A percentile compares a stretch with the other conserved stretches of the same genome.
Evolutionary conservation across 176 grass and related monocot species (phyloP).

Genomic region (Phyllostachys edulis): DNA sequence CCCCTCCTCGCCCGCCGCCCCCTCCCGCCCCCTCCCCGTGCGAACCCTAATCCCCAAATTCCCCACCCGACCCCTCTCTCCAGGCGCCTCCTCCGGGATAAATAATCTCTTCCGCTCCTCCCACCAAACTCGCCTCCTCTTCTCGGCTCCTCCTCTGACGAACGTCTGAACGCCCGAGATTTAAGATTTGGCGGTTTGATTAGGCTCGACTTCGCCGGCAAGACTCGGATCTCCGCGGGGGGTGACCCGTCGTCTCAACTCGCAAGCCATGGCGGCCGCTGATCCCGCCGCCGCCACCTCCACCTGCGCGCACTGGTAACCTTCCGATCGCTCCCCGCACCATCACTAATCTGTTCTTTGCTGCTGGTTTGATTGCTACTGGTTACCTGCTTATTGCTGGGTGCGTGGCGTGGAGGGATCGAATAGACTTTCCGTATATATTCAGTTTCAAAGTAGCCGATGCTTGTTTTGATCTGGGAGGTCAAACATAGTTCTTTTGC

Average conservation of each 20-base stretch:
- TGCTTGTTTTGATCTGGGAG: not conserved
- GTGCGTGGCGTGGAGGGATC: not conserved
- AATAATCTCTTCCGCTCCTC: too few species aligned
- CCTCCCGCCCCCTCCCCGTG: too few species aligned
- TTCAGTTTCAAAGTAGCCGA: not conserved
- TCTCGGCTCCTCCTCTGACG: too few species aligned
- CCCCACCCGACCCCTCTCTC: too few species aligned
- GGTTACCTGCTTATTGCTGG: too few species aligned
- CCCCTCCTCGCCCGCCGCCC: too few species aligned
- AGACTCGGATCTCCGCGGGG: constrained; percentile 25
- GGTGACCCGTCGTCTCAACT: not conserved
- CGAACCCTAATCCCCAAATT: too few species aligned
- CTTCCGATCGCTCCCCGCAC: not conserved
- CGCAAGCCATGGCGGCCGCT: not conserved
- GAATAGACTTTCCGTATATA: not conserved
- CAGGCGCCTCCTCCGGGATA: too few species aligned
- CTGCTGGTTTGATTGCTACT: not conserved
- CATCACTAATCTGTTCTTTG: not conserved
- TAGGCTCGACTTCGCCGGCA: not conserved
- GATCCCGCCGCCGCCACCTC: constrained; percentile 24
- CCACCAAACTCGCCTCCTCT: too few species aligned
- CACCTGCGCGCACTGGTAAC: constrained; percentile 71
- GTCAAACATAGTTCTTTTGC: not conserved
- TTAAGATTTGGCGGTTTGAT: not conserved
- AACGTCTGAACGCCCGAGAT: too few species aligned